phyloP scores from a whole-genome alignment of 1,139 yeast genomes.

The Pichia sp. region DNA sequence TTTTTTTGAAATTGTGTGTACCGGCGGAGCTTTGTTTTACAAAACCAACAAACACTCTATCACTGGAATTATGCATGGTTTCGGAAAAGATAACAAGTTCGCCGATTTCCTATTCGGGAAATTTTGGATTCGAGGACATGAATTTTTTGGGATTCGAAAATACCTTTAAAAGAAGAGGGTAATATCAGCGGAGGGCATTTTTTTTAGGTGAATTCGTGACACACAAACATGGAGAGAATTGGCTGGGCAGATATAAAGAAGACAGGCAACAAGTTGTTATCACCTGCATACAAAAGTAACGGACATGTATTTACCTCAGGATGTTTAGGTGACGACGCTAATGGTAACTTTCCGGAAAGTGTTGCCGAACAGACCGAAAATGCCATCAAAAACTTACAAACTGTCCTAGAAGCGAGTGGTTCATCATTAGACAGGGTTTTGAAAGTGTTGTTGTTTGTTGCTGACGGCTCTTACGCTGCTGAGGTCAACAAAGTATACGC shows the following conservation, averaged over 20 bases:
- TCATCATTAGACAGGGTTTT: constrained; percentile 41
- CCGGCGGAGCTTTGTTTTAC: no score
- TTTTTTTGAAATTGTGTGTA: no score
- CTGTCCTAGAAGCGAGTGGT: constrained; percentile 36
- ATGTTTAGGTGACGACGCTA: constrained; percentile 30
- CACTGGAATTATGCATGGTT: no score
- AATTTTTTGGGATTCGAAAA: no score
- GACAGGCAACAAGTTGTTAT: constrained; percentile 16
- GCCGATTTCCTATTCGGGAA: no score
- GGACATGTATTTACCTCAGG: constrained; percentile 45
- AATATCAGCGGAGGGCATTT: no score
- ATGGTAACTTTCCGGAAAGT: constrained; percentile 11
- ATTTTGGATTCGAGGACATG: no score
- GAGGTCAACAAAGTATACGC: constrained; percentile 41
- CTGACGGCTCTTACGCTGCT: constrained; percentile 36
- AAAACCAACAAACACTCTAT: no score
- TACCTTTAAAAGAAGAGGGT: no score
- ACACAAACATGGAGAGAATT: constrained; percentile 1
- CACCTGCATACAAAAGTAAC: constrained; percentile 42
- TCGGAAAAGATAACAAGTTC: no score
- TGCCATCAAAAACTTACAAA: constrained; percentile 37
- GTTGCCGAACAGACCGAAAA: constrained; percentile 31
- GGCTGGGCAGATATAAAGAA: constrained; percentile 12
- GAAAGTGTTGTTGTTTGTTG: constrained; percentile 45
- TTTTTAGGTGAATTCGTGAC: no score